A percentile compares a stretch with the other conserved stretches of the same genome.
Evolutionary conservation across 2,329 filamentous ascomycete species (phyloP).

Genomic region (Claviceps sp.): DNA sequence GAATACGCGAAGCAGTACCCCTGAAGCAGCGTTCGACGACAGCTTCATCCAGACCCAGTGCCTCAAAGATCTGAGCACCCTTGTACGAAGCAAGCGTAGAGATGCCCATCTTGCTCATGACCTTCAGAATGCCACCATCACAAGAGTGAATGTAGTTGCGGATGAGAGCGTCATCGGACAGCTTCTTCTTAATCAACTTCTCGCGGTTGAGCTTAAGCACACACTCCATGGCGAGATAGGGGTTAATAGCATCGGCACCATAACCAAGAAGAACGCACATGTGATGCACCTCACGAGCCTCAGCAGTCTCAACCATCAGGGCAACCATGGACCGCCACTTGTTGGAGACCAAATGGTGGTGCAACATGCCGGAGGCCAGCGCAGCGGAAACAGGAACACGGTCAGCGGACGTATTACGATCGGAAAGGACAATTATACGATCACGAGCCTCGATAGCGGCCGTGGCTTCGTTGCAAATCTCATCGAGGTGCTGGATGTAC

Average conservation of each 20-base stretch:
- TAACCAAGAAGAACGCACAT: constrained; percentile 98
- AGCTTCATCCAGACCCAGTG: constrained; percentile 79
- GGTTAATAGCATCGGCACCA: constrained; percentile 86
- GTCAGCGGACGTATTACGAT: constrained; percentile 70
- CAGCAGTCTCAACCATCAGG: constrained; percentile 75
- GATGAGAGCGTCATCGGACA: constrained; percentile 69
- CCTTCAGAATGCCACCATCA: constrained; percentile 91
- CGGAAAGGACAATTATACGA: constrained; percentile 78
- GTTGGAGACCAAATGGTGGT: constrained; percentile 90
- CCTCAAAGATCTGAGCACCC: constrained; percentile 95
- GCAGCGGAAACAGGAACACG: constrained; percentile 77
- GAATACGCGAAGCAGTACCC: constrained; percentile 86
- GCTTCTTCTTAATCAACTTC: constrained; percentile 80
- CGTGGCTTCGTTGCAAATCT: constrained; percentile 74
- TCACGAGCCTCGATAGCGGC: constrained; percentile 72
- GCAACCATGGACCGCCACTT: constrained; percentile 88
- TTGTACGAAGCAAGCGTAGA: constrained; percentile 94
- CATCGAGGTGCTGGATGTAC: constrained; percentile 76
- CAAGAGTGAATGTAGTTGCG: constrained; percentile 95
- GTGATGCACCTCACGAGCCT: constrained; percentile 94
- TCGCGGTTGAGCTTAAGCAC: constrained; percentile 95
- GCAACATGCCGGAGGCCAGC: constrained; percentile 82
- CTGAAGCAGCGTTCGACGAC: constrained; percentile 93
- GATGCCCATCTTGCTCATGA: constrained; percentile 99
- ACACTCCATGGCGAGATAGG: constrained; percentile 90